These are phyloP conservation scores for Colletotrichum spaethianum DNA, from an alignment of 2,329 filamentous ascomycete genomes.

Conservation along the genomic window DNA sequence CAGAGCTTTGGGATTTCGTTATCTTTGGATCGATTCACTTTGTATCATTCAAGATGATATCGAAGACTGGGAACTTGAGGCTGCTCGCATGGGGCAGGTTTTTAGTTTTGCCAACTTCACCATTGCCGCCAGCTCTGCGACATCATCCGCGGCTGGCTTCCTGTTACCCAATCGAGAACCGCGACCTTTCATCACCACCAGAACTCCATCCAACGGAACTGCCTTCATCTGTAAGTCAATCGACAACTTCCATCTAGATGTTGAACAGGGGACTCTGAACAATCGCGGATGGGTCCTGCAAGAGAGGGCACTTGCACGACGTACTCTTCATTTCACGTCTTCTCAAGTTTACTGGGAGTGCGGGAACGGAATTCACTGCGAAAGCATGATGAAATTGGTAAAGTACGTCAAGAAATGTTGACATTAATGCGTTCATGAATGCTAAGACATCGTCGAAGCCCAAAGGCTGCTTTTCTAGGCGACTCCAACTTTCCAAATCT, in stretches of 20 bases:
- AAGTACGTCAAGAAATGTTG: neutral
- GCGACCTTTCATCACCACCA: neutral
- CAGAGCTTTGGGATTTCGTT: neutral
- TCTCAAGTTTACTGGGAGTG: slow-evolving; percentile 11
- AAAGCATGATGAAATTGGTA: neutral
- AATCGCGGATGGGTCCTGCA: slow-evolving; percentile 5
- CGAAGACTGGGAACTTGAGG: neutral
- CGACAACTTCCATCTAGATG: slow-evolving; percentile 4
- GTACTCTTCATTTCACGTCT: neutral
- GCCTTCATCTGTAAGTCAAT: neutral
- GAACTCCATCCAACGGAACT: neutral
- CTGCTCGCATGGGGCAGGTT: slow-evolving; percentile 1
- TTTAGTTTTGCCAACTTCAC: slow-evolving; percentile 7
- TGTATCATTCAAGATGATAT: slow-evolving; percentile 4
- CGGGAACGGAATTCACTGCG: slow-evolving; percentile 1
- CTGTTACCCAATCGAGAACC: neutral
- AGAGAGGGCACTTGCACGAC: neutral
- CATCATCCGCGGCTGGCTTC: neutral
- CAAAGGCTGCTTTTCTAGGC: neutral
- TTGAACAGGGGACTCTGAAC: neutral
- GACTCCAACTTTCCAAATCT: slow-evolving; percentile 1
- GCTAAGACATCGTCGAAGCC: neutral
- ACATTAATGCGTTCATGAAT: neutral
- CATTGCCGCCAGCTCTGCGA: no score
- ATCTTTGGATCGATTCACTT: no score